phyloP scores from a whole-genome alignment of 2,329 filamentous ascomycete genomes.

The Laburnicola sp. region DNA sequence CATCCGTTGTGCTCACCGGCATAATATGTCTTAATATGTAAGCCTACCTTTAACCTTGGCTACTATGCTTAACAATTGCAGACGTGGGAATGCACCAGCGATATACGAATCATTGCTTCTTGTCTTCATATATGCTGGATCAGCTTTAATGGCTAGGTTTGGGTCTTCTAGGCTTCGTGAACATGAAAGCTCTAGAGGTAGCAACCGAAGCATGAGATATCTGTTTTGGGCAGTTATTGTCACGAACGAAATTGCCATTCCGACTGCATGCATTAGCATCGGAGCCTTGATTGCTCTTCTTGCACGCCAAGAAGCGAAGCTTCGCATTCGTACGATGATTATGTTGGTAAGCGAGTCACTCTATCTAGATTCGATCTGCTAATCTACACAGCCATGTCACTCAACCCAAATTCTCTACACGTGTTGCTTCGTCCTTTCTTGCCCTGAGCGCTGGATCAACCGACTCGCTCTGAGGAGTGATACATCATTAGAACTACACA shows the following conservation, averaged over 20 bases:
- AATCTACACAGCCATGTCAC: not conserved
- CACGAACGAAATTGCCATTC: not conserved
- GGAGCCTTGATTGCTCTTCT: not conserved
- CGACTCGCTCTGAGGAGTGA: not conserved
- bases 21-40: not conserved
- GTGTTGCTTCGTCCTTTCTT: not conserved
- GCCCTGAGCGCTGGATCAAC: not conserved
- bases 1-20: not conserved
- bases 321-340: not conserved
- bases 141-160: not conserved
- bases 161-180: not conserved
- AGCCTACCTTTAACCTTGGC: not conserved
- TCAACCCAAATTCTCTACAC: not conserved
- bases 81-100: not conserved
- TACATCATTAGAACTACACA: not conserved
- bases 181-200: not conserved
- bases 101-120: not conserved
- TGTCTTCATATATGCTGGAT: not conserved
- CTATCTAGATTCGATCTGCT: not conserved
- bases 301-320: not conserved
- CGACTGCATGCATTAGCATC: not conserved
- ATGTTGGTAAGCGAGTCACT: not conserved
- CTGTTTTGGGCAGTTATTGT: not conserved
- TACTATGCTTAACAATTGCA: not conserved
- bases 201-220: not conserved